Base-by-base conservation (phyloP, 2,329 filamentous ascomycete species). In the Trichophyton mentagrophytes region DNA sequence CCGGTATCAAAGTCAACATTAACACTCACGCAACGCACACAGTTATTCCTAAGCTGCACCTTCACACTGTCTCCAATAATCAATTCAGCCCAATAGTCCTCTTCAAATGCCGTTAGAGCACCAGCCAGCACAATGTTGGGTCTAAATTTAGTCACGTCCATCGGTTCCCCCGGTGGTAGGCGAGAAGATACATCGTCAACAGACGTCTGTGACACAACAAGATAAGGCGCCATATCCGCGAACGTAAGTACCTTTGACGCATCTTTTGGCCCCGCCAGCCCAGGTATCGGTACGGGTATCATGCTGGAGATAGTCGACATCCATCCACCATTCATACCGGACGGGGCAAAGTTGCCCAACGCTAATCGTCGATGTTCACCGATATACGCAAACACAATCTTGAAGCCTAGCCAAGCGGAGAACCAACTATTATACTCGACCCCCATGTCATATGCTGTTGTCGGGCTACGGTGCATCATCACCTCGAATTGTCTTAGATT, bases 1-100 rank as follows among this genome's bases (percentile, higher is more conserved):
- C 87, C 87, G 0, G 83, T 88, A 22, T 74, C 69, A 69, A 87
- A 88, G 73, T 90, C 85, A 61, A 90, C 81, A 71, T 89, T 89
- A 63, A 90, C 74, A 63, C 84, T 87, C 33, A 77, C 74, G 71
- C 87, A 91, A 44, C 87, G 78, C 38, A 78, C 80, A 69, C 87
- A 90, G 70, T 90, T 88, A 58, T 82, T 83, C 38, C 85, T 89
- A 33, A 90, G 74, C 3, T 80, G 68, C 5, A 89, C 74, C 46
- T 73, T 74, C 13, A 65, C 57, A 5, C 62, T 60, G 2, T 63
- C 63, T 0, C 68, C 66, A 44, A 87, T 69, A 15, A 71, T 70
- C 38, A 89, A 71, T 67, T 85, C 83, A 2, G 76, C 81, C 87
- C 86, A 90, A 68, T 81, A 89, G 69, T 90, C 87, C 70, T 90